Conservation (phyloP, 352 stramenopile species). For the Phytophthora agathidicida region DNA sequence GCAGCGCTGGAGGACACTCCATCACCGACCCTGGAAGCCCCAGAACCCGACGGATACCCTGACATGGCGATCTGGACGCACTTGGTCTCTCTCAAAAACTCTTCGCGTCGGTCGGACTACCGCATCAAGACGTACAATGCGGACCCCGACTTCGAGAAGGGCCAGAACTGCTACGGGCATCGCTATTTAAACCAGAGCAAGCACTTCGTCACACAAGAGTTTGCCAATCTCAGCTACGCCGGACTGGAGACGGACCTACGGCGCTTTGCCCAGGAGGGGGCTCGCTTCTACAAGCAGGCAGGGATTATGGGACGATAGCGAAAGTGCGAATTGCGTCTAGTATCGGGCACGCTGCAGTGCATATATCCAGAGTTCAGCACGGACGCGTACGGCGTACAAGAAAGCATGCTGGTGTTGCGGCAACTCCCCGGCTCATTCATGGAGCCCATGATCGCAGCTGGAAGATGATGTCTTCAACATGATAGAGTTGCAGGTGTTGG, state of each 20-base stretch:
- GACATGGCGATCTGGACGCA: constrained; percentile 70
- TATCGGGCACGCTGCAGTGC: no score
- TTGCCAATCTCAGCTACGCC: constrained; percentile 37
- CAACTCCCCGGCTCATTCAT: no score
- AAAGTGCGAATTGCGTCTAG: background rate
- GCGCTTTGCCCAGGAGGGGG: constrained; percentile 38
- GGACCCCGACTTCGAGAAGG: constrained; percentile 38
- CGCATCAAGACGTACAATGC: constrained; percentile 55
- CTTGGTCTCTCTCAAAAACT: constrained; percentile 58
- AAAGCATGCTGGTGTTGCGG: no score
- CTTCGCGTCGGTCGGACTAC: constrained; percentile 44
- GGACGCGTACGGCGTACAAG: no score
- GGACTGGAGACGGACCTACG: constrained; percentile 41
- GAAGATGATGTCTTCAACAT: no score
- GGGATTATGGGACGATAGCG: constrained; percentile 21
- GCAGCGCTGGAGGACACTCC: constrained; percentile 11
- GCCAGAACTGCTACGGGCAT: constrained; percentile 65
- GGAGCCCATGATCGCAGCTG: no score
- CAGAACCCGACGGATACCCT: constrained; percentile 30
- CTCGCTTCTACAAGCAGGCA: constrained; percentile 24
- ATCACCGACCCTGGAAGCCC: constrained; percentile 24
- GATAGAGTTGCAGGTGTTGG: no score
- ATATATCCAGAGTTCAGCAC: background rate
- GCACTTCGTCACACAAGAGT: constrained; percentile 42
- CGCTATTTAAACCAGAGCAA: constrained; percentile 33